Conservation (phyloP, 164 flowering plant species). For the Macadamia integrifolia region DNA sequence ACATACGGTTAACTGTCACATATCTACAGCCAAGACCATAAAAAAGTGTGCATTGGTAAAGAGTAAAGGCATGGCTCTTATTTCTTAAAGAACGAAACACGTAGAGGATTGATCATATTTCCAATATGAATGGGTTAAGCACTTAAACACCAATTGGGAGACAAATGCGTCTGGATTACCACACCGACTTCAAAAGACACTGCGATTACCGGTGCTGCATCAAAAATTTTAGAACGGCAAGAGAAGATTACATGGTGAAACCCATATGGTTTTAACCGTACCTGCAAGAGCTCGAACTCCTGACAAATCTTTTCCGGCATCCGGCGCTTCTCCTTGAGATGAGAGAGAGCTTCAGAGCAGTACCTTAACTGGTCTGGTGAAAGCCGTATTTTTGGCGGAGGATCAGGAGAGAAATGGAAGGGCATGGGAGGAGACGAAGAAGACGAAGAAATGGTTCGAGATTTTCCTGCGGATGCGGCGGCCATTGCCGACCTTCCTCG, state of each 20-base stretch:
- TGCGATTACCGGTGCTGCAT: neutral
- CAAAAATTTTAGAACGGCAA: neutral
- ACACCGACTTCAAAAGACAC: no score
- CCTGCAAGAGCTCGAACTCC: conserved; percentile 61
- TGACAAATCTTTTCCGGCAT: conserved; percentile 22
- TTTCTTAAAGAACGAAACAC: no score
- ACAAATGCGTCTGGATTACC: neutral
- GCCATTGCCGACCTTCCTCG: conserved; percentile 37
- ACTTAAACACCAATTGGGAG: no score
- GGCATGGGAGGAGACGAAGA: conserved; percentile 11
- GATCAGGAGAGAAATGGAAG: conserved; percentile 28
- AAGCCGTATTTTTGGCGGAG: conserved; percentile 29
- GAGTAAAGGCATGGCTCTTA: no score
- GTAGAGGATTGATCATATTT: no score
- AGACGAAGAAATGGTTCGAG: conserved; percentile 1
- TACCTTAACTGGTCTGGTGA: conserved; percentile 41
- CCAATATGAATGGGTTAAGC: no score
- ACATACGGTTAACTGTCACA: no score
- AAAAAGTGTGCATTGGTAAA: no score
- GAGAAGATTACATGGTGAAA: neutral
- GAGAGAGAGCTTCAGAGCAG: conserved; percentile 51
- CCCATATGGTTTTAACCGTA: conserved; percentile 1
- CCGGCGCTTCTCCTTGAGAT: conserved; percentile 39
- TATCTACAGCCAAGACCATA: no score
- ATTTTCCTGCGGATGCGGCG: conserved; percentile 18